Percentiles rank a stretch among this genome's conserved stretches.
These are phyloP conservation scores for Scenedesmus sp. DNA, from an alignment of 163 green algal genomes.

Conservation along the genomic window DNA sequence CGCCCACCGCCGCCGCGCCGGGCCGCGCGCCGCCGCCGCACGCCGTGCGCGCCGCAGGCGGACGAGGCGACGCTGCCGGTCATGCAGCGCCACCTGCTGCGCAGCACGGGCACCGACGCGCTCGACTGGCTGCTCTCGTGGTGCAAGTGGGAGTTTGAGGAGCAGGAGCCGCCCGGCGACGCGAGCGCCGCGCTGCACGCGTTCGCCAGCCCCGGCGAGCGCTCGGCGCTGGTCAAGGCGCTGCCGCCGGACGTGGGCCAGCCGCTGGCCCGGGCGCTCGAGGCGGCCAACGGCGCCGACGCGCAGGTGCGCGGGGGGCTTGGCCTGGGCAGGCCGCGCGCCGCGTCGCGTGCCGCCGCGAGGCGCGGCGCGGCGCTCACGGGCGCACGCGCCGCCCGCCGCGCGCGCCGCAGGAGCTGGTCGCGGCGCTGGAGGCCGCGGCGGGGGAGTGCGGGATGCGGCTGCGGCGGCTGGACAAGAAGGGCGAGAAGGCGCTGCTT, in stretches of 20 bases:
- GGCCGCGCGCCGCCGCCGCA: too few species aligned
- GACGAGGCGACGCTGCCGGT: constrained; percentile 50
- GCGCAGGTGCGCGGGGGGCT: constrained; percentile 29
- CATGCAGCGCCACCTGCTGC: constrained; percentile 75
- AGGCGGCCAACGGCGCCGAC: constrained; percentile 42
- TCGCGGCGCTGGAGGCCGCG: constrained; percentile 27
- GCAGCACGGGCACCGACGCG: constrained; percentile 57
- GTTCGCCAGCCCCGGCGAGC: not conserved
- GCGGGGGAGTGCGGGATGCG: constrained; percentile 40
- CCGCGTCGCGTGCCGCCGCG: too few species aligned
- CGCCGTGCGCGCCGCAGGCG: not conserved
- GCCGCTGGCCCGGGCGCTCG: constrained; percentile 21
- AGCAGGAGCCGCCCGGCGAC: constrained; percentile 8
- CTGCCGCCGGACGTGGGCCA: constrained; percentile 22
- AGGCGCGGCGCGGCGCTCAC: too few species aligned
- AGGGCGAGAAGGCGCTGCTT: constrained; percentile 63
- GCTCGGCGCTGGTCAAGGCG: constrained; percentile 10
- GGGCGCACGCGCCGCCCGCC: too few species aligned
- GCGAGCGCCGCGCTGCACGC: not conserved
- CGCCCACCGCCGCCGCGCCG: too few species aligned
- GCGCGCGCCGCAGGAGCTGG: constrained; percentile 46
- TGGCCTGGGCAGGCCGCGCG: too few species aligned
- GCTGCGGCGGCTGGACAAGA: constrained; percentile 49
- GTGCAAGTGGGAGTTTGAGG: constrained; percentile 52
- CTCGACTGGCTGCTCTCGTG: constrained; percentile 72